Percentiles rank a stretch among this genome's conserved stretches.
Evolutionary conservation across 2,329 filamentous ascomycete species (phyloP).

Genomic region (Whalleya microplaca): DNA sequence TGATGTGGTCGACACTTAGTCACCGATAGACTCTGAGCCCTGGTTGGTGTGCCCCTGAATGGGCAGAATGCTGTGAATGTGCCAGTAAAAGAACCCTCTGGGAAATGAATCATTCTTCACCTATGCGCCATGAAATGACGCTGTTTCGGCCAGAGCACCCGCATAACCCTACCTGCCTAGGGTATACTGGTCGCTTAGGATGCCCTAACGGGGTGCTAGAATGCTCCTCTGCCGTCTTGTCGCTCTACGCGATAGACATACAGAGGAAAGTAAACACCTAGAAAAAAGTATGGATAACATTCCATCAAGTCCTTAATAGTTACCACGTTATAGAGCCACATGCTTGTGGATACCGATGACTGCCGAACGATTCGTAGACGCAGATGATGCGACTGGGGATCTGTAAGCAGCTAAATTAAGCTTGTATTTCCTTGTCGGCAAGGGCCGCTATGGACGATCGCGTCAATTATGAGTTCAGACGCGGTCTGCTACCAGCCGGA

Average conservation of each 20-base stretch:
- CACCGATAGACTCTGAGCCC: constrained; percentile 10
- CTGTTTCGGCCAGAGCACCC: constrained; percentile 11
- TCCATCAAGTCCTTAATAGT: not conserved
- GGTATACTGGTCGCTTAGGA: not conserved
- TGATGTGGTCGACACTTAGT: constrained; percentile 2
- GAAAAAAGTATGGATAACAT: not conserved
- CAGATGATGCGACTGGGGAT: not conserved
- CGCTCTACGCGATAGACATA: not conserved
- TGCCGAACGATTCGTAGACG: not conserved
- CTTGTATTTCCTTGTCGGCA: constrained; percentile 9
- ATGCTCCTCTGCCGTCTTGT: constrained; percentile 8
- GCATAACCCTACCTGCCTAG: constrained; percentile 1
- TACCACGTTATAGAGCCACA: not conserved
- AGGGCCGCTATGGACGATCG: not conserved
- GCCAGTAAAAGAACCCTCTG: constrained; percentile 3
- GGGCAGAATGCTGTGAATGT: constrained; percentile 6
- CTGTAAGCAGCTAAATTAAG: constrained; percentile 8
- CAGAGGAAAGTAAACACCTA: not conserved
- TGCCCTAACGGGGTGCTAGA: constrained; percentile 2
- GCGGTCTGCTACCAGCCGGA: not conserved
- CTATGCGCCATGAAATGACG: constrained; percentile 13
- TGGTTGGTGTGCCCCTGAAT: constrained; percentile 7
- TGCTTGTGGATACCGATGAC: not conserved
- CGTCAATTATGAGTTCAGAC: constrained; percentile 8
- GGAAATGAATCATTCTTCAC: constrained; percentile 9